These are phyloP conservation scores for Helicocarpus griseus DNA, from an alignment of 2,329 filamentous ascomycete genomes.

Conservation along the genomic window DNA sequence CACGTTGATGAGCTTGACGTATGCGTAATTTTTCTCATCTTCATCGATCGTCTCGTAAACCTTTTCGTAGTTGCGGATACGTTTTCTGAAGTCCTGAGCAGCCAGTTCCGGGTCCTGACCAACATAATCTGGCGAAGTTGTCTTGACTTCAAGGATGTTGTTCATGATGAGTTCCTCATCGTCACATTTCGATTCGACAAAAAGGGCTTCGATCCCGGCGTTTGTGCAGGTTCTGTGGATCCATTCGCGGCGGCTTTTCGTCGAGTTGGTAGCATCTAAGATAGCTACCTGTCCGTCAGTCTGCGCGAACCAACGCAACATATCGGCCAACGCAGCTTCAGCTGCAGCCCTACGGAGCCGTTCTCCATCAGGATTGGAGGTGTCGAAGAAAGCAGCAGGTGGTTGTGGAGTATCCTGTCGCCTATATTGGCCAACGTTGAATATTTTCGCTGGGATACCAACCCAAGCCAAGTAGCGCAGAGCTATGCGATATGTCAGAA, in stretches of 20 bases:
- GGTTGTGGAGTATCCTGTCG: constrained; percentile 83
- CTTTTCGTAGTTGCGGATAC: constrained; percentile 95
- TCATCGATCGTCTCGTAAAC: constrained; percentile 90
- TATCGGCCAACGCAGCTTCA: constrained; percentile 83
- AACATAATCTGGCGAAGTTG: constrained; percentile 85
- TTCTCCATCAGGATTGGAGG: constrained; percentile 80
- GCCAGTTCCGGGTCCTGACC: constrained; percentile 90
- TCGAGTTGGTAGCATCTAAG: constrained; percentile 93
- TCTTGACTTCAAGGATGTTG: constrained; percentile 97
- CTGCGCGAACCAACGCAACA: constrained; percentile 82
- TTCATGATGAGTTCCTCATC: constrained; percentile 94
- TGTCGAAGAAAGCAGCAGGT: constrained; percentile 91
- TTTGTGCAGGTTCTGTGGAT: constrained; percentile 69
- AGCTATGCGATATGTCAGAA: constrained; percentile 41
- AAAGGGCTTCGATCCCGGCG: constrained; percentile 79
- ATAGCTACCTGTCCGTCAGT: constrained; percentile 78
- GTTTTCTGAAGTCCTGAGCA: constrained; percentile 81
- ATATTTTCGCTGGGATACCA: constrained; percentile 83
- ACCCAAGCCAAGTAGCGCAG: constrained; percentile 95
- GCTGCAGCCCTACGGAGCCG: constrained; percentile 78
- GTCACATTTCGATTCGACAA: constrained; percentile 95
- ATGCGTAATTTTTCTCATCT: constrained; percentile 79
- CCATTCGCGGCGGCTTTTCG: constrained; percentile 81
- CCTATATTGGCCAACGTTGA: constrained; percentile 96
- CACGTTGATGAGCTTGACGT: constrained; percentile 95